Conservation (phyloP, 495 filamentous ascomycete genomes). For the Cetradonia linearis region DNA sequence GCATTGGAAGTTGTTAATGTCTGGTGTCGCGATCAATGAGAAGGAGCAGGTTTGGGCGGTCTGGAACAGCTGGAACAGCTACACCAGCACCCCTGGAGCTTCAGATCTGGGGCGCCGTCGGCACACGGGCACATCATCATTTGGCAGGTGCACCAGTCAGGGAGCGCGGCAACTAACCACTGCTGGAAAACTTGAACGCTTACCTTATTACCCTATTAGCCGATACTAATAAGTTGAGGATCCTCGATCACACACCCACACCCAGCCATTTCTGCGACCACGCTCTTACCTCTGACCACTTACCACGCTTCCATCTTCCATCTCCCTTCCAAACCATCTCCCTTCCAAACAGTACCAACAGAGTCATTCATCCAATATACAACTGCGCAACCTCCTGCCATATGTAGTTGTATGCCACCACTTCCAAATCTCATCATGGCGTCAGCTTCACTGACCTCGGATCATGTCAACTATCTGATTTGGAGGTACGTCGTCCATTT, state of each 20-base stretch:
- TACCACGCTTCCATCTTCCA: constrained; percentile 6
- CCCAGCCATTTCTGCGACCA: constrained; percentile 11
- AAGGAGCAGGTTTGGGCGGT: background rate
- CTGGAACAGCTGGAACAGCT: background rate
- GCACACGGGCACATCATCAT: background rate
- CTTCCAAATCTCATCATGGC: constrained; percentile 33
- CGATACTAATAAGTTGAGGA: background rate
- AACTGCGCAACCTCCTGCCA: constrained; percentile 1
- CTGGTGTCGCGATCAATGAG: background rate
- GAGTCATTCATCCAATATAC: constrained; percentile 1
- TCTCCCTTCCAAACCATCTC: background rate
- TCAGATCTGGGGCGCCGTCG: constrained; percentile 9
- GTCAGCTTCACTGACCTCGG: constrained; percentile 58
- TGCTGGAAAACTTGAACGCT: constrained; percentile 4
- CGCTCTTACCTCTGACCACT: no score
- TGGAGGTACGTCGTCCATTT: constrained; percentile 68
- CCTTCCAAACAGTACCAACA: background rate
- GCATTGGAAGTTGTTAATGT: background rate
- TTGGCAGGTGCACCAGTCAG: constrained; percentile 5
- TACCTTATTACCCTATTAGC: background rate
- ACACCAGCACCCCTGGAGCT: background rate
- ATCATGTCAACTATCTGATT: constrained; percentile 97
- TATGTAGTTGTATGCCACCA: constrained; percentile 15
- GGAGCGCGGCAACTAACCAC: background rate
- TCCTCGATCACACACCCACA: constrained; percentile 9